A percentile compares a stretch with the other conserved stretches of the same genome.
phyloP scores from a whole-genome alignment of 176 grass and related monocot species.

The Dendrocalamus sinicus region DNA sequence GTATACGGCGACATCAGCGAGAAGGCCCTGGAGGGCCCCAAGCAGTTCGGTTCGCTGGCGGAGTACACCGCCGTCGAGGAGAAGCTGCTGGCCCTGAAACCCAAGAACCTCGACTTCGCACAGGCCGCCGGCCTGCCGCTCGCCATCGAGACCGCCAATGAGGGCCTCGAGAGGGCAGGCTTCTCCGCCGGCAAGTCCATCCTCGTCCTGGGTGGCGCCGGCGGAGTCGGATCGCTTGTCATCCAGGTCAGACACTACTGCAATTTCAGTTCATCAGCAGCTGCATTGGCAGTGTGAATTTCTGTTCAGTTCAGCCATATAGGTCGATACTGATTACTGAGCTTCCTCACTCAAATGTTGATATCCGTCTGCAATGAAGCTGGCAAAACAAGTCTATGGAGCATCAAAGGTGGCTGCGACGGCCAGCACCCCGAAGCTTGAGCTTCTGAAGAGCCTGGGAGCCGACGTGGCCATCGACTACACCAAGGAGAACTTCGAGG shows the following conservation, averaged over 20 bases:
- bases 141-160: slow-evolving; percentile 72
- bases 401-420: slow-evolving; percentile 77
- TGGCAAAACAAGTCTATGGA: slow-evolving; percentile 78
- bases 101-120: slow-evolving; percentile 70
- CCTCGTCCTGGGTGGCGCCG: slow-evolving; percentile 84
- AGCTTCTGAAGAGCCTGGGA: slow-evolving; percentile 78
- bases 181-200: slow-evolving; percentile 71
- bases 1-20: slow-evolving; percentile 95
- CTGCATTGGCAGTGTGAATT: background rate
- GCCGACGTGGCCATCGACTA: slow-evolving; percentile 86
- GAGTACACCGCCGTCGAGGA: slow-evolving; percentile 90
- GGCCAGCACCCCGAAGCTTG: slow-evolving; percentile 71
- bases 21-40: slow-evolving; percentile 79
- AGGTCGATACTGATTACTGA: background rate
- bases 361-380: slow-evolving; percentile 33
- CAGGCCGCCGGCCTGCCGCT: slow-evolving; percentile 73
- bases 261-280: background rate
- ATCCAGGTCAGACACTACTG: slow-evolving; percentile 62
- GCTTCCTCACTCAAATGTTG: background rate
- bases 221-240: slow-evolving; percentile 79
- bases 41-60: slow-evolving; percentile 84
- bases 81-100: slow-evolving; percentile 80
- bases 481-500: slow-evolving; percentile 79
- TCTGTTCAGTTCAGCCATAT: background rate
- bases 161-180: slow-evolving; percentile 65